Percentiles rank a stretch among this genome's conserved stretches.
Evolutionary conservation across 2,329 filamentous ascomycete species (phyloP).

Genomic region (Trichoderma arundinaceum): DNA sequence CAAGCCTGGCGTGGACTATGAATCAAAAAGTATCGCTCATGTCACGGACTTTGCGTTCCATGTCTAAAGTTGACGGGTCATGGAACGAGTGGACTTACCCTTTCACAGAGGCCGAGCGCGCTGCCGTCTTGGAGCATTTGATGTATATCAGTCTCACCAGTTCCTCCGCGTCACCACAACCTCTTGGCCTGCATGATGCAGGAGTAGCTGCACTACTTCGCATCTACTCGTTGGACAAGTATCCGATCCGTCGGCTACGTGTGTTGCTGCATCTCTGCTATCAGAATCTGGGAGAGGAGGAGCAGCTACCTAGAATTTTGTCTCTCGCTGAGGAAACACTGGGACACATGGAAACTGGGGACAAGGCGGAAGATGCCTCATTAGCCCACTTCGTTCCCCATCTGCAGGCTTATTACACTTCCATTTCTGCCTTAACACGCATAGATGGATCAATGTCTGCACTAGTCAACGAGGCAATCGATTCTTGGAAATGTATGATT

Average conservation of each 20-base stretch:
- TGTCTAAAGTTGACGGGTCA: slow-evolving; percentile 64
- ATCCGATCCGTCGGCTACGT: slow-evolving; percentile 60
- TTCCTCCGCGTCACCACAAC: slow-evolving; percentile 42
- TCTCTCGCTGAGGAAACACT: slow-evolving; percentile 49
- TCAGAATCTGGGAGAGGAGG: slow-evolving; percentile 54
- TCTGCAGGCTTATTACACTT: slow-evolving; percentile 53
- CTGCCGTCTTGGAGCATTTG: slow-evolving; percentile 65
- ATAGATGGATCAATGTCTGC: slow-evolving; percentile 42
- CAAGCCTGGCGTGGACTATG: slow-evolving; percentile 59
- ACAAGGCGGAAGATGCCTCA: slow-evolving; percentile 52
- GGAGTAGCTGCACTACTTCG: slow-evolving; percentile 55
- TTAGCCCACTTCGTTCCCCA: slow-evolving; percentile 56
- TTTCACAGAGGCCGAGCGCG: slow-evolving; percentile 57
- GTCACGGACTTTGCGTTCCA: slow-evolving; percentile 63
- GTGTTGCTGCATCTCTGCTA: slow-evolving; percentile 57
- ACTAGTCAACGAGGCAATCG: slow-evolving; percentile 47
- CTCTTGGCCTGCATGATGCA: slow-evolving; percentile 52
- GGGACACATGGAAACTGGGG: slow-evolving; percentile 45
- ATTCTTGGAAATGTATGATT: slow-evolving; percentile 53
- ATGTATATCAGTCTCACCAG: slow-evolving; percentile 57
- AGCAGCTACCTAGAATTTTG: slow-evolving; percentile 48
- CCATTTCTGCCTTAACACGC: slow-evolving; percentile 51
- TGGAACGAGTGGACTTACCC: slow-evolving; percentile 62
- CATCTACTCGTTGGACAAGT: slow-evolving; percentile 55
- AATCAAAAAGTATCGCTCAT: slow-evolving; percentile 58